Percentiles rank a stretch among this genome's conserved stretches.
These are phyloP conservation scores for Saccharomycopsis babjevae DNA, from an alignment of 805 yeast species.

Conservation along the genomic window DNA sequence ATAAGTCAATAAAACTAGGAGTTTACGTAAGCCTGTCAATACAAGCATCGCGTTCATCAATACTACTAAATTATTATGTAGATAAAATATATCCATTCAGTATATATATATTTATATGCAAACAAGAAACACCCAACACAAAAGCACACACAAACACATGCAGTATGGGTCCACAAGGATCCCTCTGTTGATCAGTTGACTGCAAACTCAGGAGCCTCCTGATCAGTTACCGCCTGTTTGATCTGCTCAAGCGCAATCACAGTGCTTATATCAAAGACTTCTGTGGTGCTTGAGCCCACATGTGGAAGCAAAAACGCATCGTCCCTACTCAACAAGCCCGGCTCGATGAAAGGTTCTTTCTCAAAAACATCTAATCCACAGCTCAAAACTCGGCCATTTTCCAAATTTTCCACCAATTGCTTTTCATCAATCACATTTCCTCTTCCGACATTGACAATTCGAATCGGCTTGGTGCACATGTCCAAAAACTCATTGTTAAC, in stretches of 20 bases:
- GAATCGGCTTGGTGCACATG: conserved; percentile 26
- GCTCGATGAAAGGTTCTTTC: conserved; percentile 38
- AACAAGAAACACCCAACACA: too few species aligned
- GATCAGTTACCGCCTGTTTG: conserved; percentile 30
- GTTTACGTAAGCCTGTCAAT: too few species aligned
- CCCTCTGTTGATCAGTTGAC: not conserved
- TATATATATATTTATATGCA: too few species aligned
- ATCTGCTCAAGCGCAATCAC: conserved; percentile 37
- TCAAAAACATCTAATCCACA: conserved; percentile 55
- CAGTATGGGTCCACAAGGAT: not conserved
- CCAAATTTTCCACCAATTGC: conserved; percentile 33
- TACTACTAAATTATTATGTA: too few species aligned
- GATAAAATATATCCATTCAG: too few species aligned
- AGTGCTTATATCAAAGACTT: conserved; percentile 36
- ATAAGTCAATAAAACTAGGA: not conserved
- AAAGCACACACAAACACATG: too few species aligned
- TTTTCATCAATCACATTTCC: conserved; percentile 45
- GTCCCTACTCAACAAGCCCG: conserved; percentile 22
- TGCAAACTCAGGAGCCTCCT: conserved; percentile 7
- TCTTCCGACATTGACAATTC: conserved; percentile 51
- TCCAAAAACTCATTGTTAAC: conserved; percentile 25
- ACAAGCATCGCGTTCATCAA: too few species aligned
- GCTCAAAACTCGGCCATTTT: conserved; percentile 37
- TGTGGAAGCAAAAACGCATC: conserved; percentile 53
- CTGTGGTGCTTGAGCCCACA: conserved; percentile 46